phyloP scores from a whole-genome alignment of 352 stramenopile genomes.

The Blastocystis hominis region DNA sequence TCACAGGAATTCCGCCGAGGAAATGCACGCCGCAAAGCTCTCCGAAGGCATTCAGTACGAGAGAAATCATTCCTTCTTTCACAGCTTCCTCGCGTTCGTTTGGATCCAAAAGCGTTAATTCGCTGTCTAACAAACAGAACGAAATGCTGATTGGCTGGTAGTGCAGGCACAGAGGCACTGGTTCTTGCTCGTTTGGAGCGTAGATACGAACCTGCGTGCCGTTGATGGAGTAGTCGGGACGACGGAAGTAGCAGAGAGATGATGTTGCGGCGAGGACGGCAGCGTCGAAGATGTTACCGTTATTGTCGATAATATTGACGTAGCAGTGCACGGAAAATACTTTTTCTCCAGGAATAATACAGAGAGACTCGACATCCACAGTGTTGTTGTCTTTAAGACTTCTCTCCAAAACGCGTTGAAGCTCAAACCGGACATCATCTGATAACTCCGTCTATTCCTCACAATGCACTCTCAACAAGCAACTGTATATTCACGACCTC shows the following conservation, averaged over 20 bases:
- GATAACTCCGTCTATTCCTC: not conserved
- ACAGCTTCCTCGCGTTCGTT: conserved; percentile 53
- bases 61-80: not conserved
- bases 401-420: conserved; percentile 39
- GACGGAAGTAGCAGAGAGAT: conserved; percentile 24
- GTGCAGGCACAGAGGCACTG: conserved; percentile 51
- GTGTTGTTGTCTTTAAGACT: conserved; percentile 55
- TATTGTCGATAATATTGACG: conserved; percentile 50
- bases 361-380: conserved; percentile 51
- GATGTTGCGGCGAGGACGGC: conserved; percentile 28
- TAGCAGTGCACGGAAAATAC: conserved; percentile 53
- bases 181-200: conserved; percentile 14
- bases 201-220: conserved; percentile 15
- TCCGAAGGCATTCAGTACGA: conserved; percentile 55
- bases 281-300: conserved; percentile 46
- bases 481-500: conserved; percentile 28
- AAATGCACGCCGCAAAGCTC: conserved; percentile 53
- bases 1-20: conserved; percentile 39
- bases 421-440: not conserved
- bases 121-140: conserved; percentile 23
- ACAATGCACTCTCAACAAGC: not conserved
- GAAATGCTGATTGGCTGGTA: conserved; percentile 50
- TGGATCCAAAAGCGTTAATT: conserved; percentile 25
- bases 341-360: conserved; percentile 56
- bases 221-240: conserved; percentile 56